Conservation (phyloP, 257 asterid genomes). For the Solanum stenotomum region DNA sequence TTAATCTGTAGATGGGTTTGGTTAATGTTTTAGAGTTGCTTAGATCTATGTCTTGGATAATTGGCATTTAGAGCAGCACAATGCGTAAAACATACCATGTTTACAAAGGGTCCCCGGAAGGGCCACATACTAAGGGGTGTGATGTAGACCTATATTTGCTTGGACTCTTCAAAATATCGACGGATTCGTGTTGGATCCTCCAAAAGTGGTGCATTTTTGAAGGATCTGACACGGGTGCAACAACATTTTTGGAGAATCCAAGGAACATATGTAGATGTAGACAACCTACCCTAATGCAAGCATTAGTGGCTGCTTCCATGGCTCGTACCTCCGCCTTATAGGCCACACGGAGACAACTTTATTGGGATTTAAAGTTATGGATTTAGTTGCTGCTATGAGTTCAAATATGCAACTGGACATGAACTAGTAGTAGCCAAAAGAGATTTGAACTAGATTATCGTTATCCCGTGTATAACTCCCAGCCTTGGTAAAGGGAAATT, state of each 20-base stretch:
- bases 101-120: not conserved
- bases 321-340: not conserved
- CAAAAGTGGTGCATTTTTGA: not conserved
- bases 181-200: not conserved
- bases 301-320: not conserved
- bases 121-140: not conserved
- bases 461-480: not conserved
- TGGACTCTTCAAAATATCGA: not conserved
- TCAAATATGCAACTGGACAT: not conserved
- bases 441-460: not conserved
- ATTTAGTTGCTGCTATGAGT: not conserved
- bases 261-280: not conserved
- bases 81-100: not conserved
- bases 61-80: not conserved
- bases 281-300: not conserved
- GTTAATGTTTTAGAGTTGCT: not conserved
- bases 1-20: not conserved
- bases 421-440: not conserved
- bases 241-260: not conserved
- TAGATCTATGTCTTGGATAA: not conserved
- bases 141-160: not conserved
- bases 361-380: not conserved
- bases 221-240: not conserved
- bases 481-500: not conserved
- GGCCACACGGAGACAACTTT: not conserved